Evolutionary conservation across 306 rosid genomes (phyloP), one percentile per base, ranked within the genome.

Genomic region (Medicago ruthenica): DNA sequence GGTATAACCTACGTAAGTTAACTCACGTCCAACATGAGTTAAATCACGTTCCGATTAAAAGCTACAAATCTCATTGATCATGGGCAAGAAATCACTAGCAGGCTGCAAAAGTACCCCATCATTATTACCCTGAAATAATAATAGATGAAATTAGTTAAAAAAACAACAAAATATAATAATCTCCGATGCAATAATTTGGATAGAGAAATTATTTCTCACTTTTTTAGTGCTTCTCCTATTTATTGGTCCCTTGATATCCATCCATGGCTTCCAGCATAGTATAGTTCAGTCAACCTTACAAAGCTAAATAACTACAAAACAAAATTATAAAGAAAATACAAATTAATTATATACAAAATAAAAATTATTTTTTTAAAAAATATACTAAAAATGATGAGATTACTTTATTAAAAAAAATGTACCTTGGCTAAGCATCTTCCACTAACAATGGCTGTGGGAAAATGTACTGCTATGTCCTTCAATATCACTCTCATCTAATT

Each of bases 221-320:
- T 90, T 86, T 53, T 86, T 76, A 78, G 80, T 47, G 63, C 76
- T 71, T 75, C 47, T 76, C 72, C 72, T 69, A 76, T 86, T 87
- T 51, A 92, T 79, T 78, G 98, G 98, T 41, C 97, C 97, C 78
- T 80, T 88, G n/a, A 95, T 95, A 85, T 95, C 98, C 98, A 95
- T 95, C 6, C 98, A 80, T 95, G 98, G 72, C 98, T 95, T 8
- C 97, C 98, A 4, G 98, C 98, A 40, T 95, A 95, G 59, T 89
- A 95, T 78, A 95, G 84, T 80, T 92, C 98, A 37, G 83, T 71
- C 74, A 95, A 82, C 80, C 75, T 85, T 15, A 95, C 97, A 79
- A 95, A 95, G 36, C 70, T 79, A 67, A 74, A 86, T n/a, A 95
- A 92, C 98, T 95, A 74, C 54, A 74, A 82, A 17, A 79, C 66